Evolutionary conservation across 179 eudicot species (phyloP).

Genomic region (Pouteria campechiana): DNA sequence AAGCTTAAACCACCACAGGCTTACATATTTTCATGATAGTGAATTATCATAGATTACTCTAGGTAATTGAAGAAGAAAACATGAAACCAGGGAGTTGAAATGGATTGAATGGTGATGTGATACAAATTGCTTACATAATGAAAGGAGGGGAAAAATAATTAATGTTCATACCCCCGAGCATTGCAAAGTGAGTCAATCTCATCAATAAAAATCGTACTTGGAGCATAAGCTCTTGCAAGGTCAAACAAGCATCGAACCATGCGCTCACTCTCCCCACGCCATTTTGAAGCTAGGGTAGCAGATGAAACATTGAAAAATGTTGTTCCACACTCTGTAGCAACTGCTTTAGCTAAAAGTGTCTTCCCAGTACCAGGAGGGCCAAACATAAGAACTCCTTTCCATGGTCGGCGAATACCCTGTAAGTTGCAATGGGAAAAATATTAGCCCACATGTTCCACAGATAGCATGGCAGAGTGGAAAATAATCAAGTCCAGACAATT

Average conservation of each 20-base stretch:
- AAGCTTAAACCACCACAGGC: no score
- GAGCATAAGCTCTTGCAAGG: slow-evolving; percentile 92
- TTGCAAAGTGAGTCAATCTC: slow-evolving; percentile 99
- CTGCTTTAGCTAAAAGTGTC: slow-evolving; percentile 97
- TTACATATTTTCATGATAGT: no score
- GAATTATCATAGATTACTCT: no score
- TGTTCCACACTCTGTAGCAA: slow-evolving; percentile 96
- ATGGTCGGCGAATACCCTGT: slow-evolving; percentile 95
- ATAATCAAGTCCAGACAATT: no score
- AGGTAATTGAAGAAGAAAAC: no score
- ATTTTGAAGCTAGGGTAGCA: slow-evolving; percentile 93
- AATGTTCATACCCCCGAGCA: slow-evolving; percentile 66
- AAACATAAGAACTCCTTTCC: slow-evolving; percentile 99
- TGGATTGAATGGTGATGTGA: no score
- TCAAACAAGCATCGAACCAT: slow-evolving; percentile 93
- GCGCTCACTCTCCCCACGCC: slow-evolving; percentile 98
- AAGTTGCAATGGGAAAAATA: no score
- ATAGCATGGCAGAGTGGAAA: no score
- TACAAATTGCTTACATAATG: no score
- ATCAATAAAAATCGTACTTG: slow-evolving; percentile 94
- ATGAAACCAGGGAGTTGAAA: no score
- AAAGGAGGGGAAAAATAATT: no score
- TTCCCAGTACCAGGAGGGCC: slow-evolving; percentile 99
- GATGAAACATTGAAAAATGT: slow-evolving; percentile 95
- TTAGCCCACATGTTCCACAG: no score